Base-by-base conservation (phyloP, 1,139 yeast genomes). In the Kodamaea plutei region DNA sequence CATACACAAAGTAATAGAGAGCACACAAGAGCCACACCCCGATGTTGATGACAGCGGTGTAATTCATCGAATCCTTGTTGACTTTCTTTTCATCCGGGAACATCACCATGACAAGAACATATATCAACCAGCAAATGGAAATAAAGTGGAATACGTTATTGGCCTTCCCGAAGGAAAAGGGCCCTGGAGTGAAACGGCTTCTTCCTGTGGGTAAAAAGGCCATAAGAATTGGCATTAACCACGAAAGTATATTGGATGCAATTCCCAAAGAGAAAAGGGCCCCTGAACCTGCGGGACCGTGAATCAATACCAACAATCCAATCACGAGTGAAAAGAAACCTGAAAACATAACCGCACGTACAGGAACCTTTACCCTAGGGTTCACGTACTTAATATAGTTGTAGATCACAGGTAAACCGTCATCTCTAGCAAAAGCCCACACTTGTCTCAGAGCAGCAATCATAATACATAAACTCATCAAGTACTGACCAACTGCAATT, bases 391-490 rank as follows among this genome's bases (percentile, higher is more conserved):
- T 40, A 36, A 55, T 51, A 20, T 54, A 39, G 40, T 58, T 43
- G 42, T 59, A 53, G 50, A 69, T 62, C 36, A 66, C 45, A 26
- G 76, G 76, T 32, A 71, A 54, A 15, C 63, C 66, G 37, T 61
- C 62, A 45, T 71, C 77, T 49, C 77, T 59, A 9, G 76, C 67
- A 42, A 70, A 67, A 2, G 76, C 75, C 71, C 73, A 71, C 27
- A 68, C 55, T 45, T 69, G 75, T 48, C 76, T 60, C 10, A 73
- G 71, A 29, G 69, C 63, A 6, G 76, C 76, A 13, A 71, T 65
- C 24, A 69, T 51, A 18, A 73, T 64, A 1, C 79, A 71, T 10
- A 75, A 64, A 4, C 85, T 87, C 85, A 81, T 81, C 31, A 77
- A 51, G 54, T 72, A 78, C 52, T 77, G 84, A 31, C 81, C 79